Percentiles rank a stretch among this genome's conserved stretches.
Evolutionary conservation across 441 rosid genomes (phyloP).

Genomic region (Biscutella laevigata): DNA sequence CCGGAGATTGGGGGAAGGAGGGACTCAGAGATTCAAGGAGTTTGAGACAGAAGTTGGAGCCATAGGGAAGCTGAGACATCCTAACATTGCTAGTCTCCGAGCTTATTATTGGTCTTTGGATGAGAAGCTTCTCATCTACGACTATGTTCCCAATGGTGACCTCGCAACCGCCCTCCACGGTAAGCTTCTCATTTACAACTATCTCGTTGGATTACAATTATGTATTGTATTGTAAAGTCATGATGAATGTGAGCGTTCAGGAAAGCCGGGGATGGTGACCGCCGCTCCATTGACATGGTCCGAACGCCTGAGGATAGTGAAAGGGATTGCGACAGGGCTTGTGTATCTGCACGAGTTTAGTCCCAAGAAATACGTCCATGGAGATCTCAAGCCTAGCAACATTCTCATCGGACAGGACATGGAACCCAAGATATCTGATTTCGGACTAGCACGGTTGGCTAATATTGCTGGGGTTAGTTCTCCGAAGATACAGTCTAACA

Average conservation of each 20-base stretch:
- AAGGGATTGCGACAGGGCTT: slow-evolving; percentile 75
- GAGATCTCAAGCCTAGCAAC: slow-evolving; percentile 81
- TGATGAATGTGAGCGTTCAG: slow-evolving; percentile 25
- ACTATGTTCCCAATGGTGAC: slow-evolving; percentile 74
- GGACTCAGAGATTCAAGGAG: slow-evolving; percentile 92
- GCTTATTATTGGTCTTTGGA: slow-evolving; percentile 98
- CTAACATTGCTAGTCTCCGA: slow-evolving; percentile 70
- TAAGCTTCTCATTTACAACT: slow-evolving; percentile 22
- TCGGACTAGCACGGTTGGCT: slow-evolving; percentile 85
- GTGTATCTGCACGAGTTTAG: slow-evolving; percentile 84
- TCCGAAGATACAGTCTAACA: slow-evolving; percentile 56
- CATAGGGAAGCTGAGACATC: slow-evolving; percentile 89
- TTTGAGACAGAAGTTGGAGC: slow-evolving; percentile 95
- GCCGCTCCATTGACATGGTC: slow-evolving; percentile 69
- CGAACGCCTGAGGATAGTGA: slow-evolving; percentile 57
- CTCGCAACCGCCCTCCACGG: slow-evolving; percentile 83
- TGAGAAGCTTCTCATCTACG: slow-evolving; percentile 88
- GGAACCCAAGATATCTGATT: slow-evolving; percentile 77
- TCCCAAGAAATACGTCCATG: slow-evolving; percentile 88
- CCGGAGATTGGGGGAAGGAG: slow-evolving; percentile 91
- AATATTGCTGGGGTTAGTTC: slow-evolving; percentile 82
- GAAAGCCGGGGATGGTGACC: slow-evolving; percentile 61
- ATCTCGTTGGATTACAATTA: neutral
- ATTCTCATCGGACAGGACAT: slow-evolving; percentile 66
- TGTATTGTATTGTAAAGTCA: too few relatives aligned